These are phyloP conservation scores for Tuber indicum DNA, from an alignment of 495 filamentous ascomycete species.

Conservation along the genomic window DNA sequence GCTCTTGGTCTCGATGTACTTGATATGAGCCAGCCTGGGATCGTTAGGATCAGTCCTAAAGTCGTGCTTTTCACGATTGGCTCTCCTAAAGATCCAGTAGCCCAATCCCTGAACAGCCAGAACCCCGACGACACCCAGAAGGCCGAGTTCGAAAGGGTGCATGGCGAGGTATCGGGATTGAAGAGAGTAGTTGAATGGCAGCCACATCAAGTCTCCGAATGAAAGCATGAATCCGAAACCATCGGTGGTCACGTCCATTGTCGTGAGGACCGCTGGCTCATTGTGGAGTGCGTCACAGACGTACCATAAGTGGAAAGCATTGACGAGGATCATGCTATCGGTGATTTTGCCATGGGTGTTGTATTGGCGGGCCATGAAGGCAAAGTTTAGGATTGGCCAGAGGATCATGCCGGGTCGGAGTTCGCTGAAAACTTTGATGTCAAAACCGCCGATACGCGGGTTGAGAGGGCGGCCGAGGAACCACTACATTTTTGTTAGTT, in stretches of 20 bases:
- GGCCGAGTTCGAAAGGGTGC: conserved; percentile 71
- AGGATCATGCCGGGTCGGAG: conserved; percentile 83
- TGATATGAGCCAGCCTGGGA: conserved; percentile 69
- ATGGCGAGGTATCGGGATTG: conserved; percentile 83
- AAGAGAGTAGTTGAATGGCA: conserved; percentile 81
- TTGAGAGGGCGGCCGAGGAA: conserved; percentile 97
- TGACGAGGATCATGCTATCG: conserved; percentile 79
- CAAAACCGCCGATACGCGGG: conserved; percentile 76
- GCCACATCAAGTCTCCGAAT: conserved; percentile 90
- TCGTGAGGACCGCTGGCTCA: conserved; percentile 87
- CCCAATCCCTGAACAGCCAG: conserved; percentile 60
- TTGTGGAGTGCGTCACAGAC: conserved; percentile 81
- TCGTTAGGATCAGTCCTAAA: conserved; percentile 87
- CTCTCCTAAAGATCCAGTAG: conserved; percentile 82
- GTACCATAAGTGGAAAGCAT: conserved; percentile 72
- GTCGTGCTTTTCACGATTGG: conserved; percentile 89
- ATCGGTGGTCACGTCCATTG: conserved; percentile 91
- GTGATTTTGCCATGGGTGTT: conserved; percentile 72
- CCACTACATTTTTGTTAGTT: conserved; percentile 47
- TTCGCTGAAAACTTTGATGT: conserved; percentile 88
- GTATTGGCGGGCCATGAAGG: conserved; percentile 84
- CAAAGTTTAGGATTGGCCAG: conserved; percentile 80
- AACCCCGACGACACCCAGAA: conserved; percentile 55
- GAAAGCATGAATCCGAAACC: conserved; percentile 97
- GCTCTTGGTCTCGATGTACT: conserved; percentile 76